phyloP scores from a whole-genome alignment of 495 filamentous ascomycete genomes.

The Podospora didyma region DNA sequence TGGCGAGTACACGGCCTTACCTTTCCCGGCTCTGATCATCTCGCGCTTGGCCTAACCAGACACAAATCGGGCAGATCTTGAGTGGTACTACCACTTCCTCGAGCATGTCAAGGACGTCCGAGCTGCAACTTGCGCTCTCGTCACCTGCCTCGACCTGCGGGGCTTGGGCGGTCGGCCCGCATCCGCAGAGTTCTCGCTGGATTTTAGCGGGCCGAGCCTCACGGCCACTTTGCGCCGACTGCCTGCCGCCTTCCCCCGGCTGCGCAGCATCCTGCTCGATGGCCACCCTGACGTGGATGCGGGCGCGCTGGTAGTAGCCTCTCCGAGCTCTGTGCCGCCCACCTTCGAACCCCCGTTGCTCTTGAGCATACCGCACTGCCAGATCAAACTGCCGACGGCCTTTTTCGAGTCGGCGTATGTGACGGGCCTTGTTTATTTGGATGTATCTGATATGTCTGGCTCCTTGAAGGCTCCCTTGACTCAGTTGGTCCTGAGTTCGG shows the following conservation, averaged over 20 bases:
- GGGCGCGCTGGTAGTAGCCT: constrained; percentile 8
- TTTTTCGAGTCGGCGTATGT: constrained; percentile 30
- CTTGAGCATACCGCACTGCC: constrained; percentile 33
- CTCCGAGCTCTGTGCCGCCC: background rate
- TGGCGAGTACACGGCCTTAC: constrained; percentile 23
- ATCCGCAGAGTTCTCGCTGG: constrained; percentile 11
- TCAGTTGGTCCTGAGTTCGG: constrained; percentile 23
- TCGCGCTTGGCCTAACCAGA: background rate
- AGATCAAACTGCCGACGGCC: constrained; percentile 22
- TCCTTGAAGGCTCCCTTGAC: constrained; percentile 22
- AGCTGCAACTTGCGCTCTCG: constrained; percentile 18
- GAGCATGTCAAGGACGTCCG: constrained; percentile 22
- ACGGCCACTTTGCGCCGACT: constrained; percentile 27
- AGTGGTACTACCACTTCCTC: constrained; percentile 37
- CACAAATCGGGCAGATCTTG: constrained; percentile 24
- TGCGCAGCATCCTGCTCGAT: constrained; percentile 38
- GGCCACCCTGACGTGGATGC: constrained; percentile 33
- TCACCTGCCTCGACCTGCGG: constrained; percentile 37
- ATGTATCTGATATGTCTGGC: constrained; percentile 39
- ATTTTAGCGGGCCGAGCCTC: background rate
- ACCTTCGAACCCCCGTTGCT: constrained; percentile 17
- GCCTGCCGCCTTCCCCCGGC: constrained; percentile 24
- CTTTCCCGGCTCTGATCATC: background rate
- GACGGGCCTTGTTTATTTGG: constrained; percentile 37
- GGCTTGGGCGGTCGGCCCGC: background rate